Evolutionary conservation across 192 early-diverging fungal species (phyloP).

Genomic region (Coemansia sp.): DNA sequence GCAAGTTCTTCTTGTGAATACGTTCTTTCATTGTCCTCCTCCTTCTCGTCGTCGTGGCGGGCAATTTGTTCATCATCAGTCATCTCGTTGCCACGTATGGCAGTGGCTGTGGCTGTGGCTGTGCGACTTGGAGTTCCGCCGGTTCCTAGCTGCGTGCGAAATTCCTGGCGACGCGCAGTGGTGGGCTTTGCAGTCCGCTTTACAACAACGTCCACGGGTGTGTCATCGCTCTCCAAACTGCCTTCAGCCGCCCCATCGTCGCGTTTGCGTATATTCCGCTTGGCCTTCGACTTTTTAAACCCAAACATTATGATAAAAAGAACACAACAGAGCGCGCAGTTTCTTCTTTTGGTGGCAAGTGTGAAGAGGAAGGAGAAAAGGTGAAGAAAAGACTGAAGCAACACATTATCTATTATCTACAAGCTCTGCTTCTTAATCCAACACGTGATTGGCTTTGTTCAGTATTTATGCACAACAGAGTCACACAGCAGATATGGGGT

Average conservation of each 20-base stretch:
- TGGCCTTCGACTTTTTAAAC: slow-evolving; percentile 43
- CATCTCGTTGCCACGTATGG: slow-evolving; percentile 1
- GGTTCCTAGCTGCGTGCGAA: not conserved
- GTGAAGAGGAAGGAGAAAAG: not conserved
- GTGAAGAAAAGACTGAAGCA: too few species aligned
- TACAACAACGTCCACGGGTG: slow-evolving; percentile 30
- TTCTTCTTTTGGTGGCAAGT: too few species aligned
- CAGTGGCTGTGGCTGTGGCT: not conserved
- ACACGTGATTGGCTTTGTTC: too few species aligned
- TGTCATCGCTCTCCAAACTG: slow-evolving; percentile 5
- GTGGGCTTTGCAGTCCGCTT: slow-evolving; percentile 26
- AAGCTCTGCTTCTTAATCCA: too few species aligned
- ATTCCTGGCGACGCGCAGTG: not conserved
- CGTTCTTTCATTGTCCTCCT: not conserved
- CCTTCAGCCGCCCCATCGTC: slow-evolving; percentile 11
- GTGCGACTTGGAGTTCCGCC: too few species aligned
- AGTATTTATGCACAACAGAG: too few species aligned
- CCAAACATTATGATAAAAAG: slow-evolving; percentile 28
- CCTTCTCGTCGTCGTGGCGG: not conserved
- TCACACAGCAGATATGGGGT: too few species aligned
- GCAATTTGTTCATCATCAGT: not conserved
- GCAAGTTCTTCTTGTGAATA: slow-evolving; percentile 21
- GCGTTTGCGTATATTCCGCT: slow-evolving; percentile 42
- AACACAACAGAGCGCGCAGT: not conserved
- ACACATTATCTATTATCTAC: too few species aligned